Base-by-base conservation (phyloP, 2,329 filamentous ascomycete genomes). In the Colletotrichum echinochloae region DNA sequence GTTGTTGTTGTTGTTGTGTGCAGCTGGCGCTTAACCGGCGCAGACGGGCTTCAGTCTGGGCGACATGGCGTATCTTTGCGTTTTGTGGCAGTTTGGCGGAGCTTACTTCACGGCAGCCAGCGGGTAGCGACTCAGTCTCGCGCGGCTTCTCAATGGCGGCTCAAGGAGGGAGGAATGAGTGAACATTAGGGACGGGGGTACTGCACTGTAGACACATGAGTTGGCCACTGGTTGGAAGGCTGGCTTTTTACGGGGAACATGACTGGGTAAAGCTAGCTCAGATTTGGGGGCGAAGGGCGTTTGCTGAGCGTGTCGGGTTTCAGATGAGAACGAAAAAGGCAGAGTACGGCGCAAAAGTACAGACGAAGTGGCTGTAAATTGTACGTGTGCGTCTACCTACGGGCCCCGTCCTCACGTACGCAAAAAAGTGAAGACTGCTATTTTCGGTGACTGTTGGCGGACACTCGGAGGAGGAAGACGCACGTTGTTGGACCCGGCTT, bases 191-290 rank as follows among this genome's bases (percentile, higher is more conserved):
- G 56, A 61, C 39, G 55, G 62, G 26, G 30, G 46, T 20, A 65
- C 41, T 61, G 56, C 44, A 66, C 39, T 16, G 4, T 7, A 12
- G 41, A 11, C 20, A 11, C 44, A 70, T 23, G 33, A 67, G 51
- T 57, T 30, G 67, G 37, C 67, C 51, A 54, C 18, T 28, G 64
- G 51, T 28, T 28, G 30, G 57, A 30, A 35, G 35, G 20, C 18
- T n/a, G n/a, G n/a, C n/a, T n/a, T n/a, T 62, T 62, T 67, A 64
- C 67, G 67, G 67, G 67, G 67, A 67, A 67, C 57, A 70, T 57
- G 64, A 51, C 51, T 67, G 67, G n/a, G 30, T 20, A 8, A 26
- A 26, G 35, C 60, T 20, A 30, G 46, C 44, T 48, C 18, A 54
- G 20, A 41, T 23, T 49, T 46, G 37, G 37, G 30, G 65, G 41